A percentile compares a stretch with the other conserved stretches of the same genome.
phyloP scores from a whole-genome alignment of 83 land plant species.

The Larix sibirica region DNA sequence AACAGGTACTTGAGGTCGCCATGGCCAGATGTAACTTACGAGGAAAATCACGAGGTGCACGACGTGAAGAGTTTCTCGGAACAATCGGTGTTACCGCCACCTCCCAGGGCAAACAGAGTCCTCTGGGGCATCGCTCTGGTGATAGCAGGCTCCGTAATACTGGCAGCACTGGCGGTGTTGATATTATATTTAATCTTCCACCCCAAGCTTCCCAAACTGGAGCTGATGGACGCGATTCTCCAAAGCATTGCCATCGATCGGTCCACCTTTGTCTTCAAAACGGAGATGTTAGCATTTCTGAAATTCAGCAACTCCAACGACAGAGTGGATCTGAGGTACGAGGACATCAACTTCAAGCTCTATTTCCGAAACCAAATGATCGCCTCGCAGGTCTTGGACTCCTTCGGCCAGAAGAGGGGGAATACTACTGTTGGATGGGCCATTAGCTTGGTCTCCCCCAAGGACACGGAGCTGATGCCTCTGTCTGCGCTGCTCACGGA shows the following conservation, averaged over 20 bases:
- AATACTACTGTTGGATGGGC: constrained; percentile 17
- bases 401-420: constrained; percentile 29
- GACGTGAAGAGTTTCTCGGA: too few relatives aligned
- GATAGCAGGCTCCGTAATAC: constrained; percentile 40
- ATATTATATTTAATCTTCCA: constrained; percentile 53
- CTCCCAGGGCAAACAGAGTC: constrained; percentile 26
- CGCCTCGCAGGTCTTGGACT: constrained; percentile 32
- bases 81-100: constrained; percentile 11
- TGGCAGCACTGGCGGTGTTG: constrained; percentile 52
- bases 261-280: constrained; percentile 47
- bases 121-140: constrained; percentile 43
- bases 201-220: constrained; percentile 45
- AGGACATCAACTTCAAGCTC: constrained; percentile 30
- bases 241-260: constrained; percentile 56
- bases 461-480: constrained; percentile 33
- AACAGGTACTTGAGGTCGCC: too few relatives aligned
- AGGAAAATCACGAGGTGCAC: too few relatives aligned
- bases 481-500: not conserved
- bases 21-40: too few relatives aligned
- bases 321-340: constrained; percentile 52
- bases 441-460: constrained; percentile 29
- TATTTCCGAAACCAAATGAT: constrained; percentile 32
- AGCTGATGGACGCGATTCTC: constrained; percentile 39
- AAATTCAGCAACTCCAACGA: constrained; percentile 66
- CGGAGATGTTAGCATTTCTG: constrained; percentile 44